Evolutionary conservation across 169 alveolate genomes (phyloP).

Genomic region (Plasmodium billcollinsi): DNA sequence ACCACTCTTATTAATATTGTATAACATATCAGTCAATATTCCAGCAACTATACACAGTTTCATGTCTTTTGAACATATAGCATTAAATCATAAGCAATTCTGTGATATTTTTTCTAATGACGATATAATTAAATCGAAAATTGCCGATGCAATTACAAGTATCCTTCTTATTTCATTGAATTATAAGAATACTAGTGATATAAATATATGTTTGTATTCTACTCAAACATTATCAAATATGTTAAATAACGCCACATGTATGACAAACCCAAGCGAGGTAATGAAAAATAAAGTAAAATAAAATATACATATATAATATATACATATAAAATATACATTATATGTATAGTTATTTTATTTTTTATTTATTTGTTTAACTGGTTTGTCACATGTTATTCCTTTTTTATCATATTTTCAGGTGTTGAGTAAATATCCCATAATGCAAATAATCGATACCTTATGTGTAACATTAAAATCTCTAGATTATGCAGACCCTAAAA

Average conservation of each 20-base stretch:
- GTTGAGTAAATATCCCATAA: slow-evolving; percentile 61
- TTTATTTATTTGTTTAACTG: not conserved
- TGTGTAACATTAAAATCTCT: slow-evolving; percentile 59
- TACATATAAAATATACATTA: not conserved
- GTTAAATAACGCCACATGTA: slow-evolving; percentile 53
- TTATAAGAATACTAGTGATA: slow-evolving; percentile 55
- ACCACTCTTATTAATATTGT: slow-evolving; percentile 36
- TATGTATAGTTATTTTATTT: no score
- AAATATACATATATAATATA: no score
- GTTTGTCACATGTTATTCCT: no score
- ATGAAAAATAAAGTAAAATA: no score
- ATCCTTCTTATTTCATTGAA: slow-evolving; percentile 53
- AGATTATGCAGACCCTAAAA: slow-evolving; percentile 70
- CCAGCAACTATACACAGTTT: slow-evolving; percentile 56
- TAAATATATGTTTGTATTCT: slow-evolving; percentile 57
- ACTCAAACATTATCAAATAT: slow-evolving; percentile 47
- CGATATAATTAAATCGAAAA: slow-evolving; percentile 46
- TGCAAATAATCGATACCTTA: slow-evolving; percentile 57
- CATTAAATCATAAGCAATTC: slow-evolving; percentile 61
- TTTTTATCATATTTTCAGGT: slow-evolving; percentile 3
- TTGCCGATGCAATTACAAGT: slow-evolving; percentile 64
- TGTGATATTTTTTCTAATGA: slow-evolving; percentile 58
- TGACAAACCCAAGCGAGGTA: slow-evolving; percentile 54
- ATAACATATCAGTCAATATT: slow-evolving; percentile 63
- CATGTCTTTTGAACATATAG: slow-evolving; percentile 45